These are phyloP conservation scores for Populus ilicifolia DNA, from an alignment of 345 rosid species.

Conservation along the genomic window DNA sequence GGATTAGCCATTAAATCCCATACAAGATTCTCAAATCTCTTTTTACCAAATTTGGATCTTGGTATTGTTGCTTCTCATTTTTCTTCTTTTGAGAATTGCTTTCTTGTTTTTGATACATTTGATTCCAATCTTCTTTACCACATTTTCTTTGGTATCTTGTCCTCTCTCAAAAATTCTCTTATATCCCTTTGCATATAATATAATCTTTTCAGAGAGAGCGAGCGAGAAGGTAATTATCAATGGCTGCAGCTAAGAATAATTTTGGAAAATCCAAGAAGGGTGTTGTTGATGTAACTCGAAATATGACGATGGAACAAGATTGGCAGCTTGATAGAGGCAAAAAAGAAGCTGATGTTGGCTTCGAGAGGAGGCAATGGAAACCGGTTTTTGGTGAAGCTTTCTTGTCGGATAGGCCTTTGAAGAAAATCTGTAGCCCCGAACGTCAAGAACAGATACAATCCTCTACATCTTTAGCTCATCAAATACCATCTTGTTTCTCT, in stretches of 20 bases:
- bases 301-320: constrained; percentile 27
- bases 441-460: constrained; percentile 34
- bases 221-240: constrained; percentile 23
- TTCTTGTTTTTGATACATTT: constrained; percentile 13
- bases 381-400: constrained; percentile 54
- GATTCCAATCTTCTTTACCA: constrained; percentile 22
- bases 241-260: constrained; percentile 45
- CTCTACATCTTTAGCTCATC: constrained; percentile 17
- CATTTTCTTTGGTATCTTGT: background rate
- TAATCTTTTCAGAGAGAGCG: constrained; percentile 26
- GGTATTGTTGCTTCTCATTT: constrained; percentile 1
- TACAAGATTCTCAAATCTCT: constrained; percentile 26
- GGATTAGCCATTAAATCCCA: constrained; percentile 31
- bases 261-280: constrained; percentile 47
- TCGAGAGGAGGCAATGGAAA: constrained; percentile 48
- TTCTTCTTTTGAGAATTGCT: background rate
- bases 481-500: constrained; percentile 16
- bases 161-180: constrained; percentile 16
- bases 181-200: background rate
- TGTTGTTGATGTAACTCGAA: constrained; percentile 31
- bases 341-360: constrained; percentile 9
- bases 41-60: constrained; percentile 34
- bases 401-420: constrained; percentile 49
- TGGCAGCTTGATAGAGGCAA: constrained; percentile 44
- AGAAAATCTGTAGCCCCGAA: constrained; percentile 62